Evolutionary conservation across 192 early-diverging fungal species (phyloP), one percentile per base, ranked within the genome.

Genomic region (Coemansia sp.): DNA sequence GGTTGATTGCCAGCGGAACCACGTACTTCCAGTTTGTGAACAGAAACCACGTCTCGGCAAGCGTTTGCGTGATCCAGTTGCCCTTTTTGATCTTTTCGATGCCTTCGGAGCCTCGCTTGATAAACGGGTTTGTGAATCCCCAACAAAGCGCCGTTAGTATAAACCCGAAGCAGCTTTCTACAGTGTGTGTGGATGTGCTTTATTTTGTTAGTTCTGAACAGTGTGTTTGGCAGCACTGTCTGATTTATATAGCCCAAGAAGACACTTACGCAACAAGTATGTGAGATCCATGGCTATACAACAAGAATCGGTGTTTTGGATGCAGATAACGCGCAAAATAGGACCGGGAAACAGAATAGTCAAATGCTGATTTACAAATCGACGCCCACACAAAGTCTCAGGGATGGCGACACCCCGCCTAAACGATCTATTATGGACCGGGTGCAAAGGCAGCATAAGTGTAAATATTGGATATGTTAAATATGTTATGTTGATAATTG

Each of bases 91-190:
- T 84, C 9, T 70, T 57, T 43, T 94, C 91, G n/a, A 98, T 74
- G 10, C 93, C 96, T 33, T 65, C 66, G 55, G 88, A 92, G 13
- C 93, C 96, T 22, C 82, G 78, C 76, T 95, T 96, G 66, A 99
- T 94, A 68, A 99, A 95, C 2, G 95, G 95, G 67, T 99, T 99
- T 8, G 96, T 97, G 61, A 89, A 89, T 15, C 96, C 96, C 96
- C 96, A 99, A 69, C 92, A 96, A 15, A 94, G 62, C 0, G 93
- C 91, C 14, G 93, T 92, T 73, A 83, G 65, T 22, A 84, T 61
- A 67, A 84, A 84, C 0, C 83, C 83, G 9, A 79, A 50, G 60
- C 74, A 64, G 11, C 61, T 76, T 45, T 84, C 74, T 78, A 82
- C 41, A 45, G 38, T 11, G 11, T 40, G 11, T 5, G 9, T 11